Evolutionary conservation across 1,284 basidiomycete genomes (phyloP), one percentile per base, ranked within the genome.

Genomic region (Microbotryum lychnidis-dioicae): DNA sequence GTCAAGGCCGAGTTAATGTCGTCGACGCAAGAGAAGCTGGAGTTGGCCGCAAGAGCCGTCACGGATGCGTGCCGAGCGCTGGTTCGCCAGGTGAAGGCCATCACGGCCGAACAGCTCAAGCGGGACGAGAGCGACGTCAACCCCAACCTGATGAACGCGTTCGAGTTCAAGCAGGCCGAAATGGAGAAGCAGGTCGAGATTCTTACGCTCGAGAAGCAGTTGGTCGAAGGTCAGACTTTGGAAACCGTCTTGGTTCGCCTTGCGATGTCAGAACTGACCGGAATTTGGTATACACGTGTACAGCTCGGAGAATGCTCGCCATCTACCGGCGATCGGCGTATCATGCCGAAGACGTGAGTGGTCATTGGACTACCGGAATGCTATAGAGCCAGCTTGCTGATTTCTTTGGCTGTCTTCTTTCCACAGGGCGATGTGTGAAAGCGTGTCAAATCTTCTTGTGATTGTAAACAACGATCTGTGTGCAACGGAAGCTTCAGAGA

Each of bases 181-280:
- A 97, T 99, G 92, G 94, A 98, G 78, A 91, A 96, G 75, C 94
- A 97, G 78, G 96, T 98, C 51, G 90, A 96, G 76, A 97, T 99
- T 68, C 80, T 98, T 69, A 93, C 87, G 74, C 78, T 97, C 29
- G 66, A 68, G 49, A 58, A 61, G 25, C 51, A 65, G 10, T 37
- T 68, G 31, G 87, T 54, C 25, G 90, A 87, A 42, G 37, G 37
- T 42, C 14, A 42, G 37, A 12, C 3, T 37, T 37, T 37, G 9
- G 37, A 37, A 37, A 16, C 2, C 27, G 37, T 16, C 37, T 1
- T 37, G 37, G 37, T 16, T 37, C 37, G 12, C 9, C 37, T 37
- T 37, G 37, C 10, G 37, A 37, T 37, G 37, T 12, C 14, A 12
- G 2, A 16, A 42, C 37, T 42, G 12, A 42, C 37, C 4, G 12